phyloP scores from a whole-genome alignment of 495 filamentous ascomycete species.

The Pyrenopolyporus hunteri region DNA sequence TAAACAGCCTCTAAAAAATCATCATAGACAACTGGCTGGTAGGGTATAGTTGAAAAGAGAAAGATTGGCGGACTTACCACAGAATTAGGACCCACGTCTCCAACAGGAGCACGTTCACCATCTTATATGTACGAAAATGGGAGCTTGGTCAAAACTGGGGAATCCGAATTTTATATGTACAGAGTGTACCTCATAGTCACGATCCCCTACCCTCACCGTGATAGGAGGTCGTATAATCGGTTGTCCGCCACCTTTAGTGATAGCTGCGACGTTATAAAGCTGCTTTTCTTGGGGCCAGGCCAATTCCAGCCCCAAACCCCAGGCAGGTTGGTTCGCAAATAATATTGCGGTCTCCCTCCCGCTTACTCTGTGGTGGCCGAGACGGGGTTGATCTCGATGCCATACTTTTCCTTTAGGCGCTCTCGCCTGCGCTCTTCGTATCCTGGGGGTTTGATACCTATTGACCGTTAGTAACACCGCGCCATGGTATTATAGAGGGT shows the following conservation, averaged over 20 bases:
- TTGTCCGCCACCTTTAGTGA: not conserved
- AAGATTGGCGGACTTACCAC: conserved; percentile 25
- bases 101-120: not conserved
- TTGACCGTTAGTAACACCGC: not conserved
- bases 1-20: conserved; percentile 57
- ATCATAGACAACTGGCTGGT: conserved; percentile 34
- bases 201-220: conserved; percentile 13
- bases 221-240: not conserved
- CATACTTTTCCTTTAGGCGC: conserved; percentile 88
- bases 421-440: conserved; percentile 86
- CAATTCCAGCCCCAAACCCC: not conserved
- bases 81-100: not conserved
- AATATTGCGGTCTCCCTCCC: not conserved
- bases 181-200: conserved; percentile 7
- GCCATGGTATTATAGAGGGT: not conserved
- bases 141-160: conserved; percentile 19
- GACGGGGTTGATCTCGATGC: conserved; percentile 76
- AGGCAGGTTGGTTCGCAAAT: not conserved
- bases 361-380: conserved; percentile 39
- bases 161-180: conserved; percentile 46
- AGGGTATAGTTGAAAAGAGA: not conserved
- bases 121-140: not conserved
- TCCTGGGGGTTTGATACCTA: conserved; percentile 82
- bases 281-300: not conserved
- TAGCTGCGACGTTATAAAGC: not conserved